These are phyloP conservation scores for Penicillium samsonianum DNA, from an alignment of 495 filamentous ascomycete genomes.

Conservation along the genomic window DNA sequence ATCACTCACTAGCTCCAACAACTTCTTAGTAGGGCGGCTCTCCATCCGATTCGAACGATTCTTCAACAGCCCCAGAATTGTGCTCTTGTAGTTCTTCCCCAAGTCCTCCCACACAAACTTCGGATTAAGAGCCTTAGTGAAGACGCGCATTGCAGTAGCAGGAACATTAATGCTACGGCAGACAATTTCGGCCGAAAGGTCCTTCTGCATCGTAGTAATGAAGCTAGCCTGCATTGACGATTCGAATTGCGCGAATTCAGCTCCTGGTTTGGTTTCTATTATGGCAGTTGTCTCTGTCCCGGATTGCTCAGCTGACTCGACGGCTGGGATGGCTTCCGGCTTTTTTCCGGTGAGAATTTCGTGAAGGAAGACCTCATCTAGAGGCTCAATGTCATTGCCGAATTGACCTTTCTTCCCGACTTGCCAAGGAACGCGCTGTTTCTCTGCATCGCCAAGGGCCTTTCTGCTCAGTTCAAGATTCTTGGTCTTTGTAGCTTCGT, in stretches of 20 bases:
- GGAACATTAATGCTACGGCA: conserved; percentile 21
- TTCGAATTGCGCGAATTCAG: neutral
- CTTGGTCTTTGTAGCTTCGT: neutral
- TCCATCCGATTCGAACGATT: neutral
- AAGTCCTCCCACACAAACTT: conserved; percentile 26
- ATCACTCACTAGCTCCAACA: neutral
- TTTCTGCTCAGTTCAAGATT: neutral
- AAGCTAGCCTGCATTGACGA: neutral
- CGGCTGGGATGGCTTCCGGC: neutral
- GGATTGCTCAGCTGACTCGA: neutral
- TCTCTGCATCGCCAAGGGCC: conserved; percentile 25
- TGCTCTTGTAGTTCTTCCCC: conserved; percentile 19
- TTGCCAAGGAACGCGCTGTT: conserved; percentile 24
- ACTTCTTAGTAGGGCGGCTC: neutral
- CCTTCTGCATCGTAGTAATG: conserved; percentile 1
- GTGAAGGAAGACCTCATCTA: conserved; percentile 24
- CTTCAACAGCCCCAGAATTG: neutral
- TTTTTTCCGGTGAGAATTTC: conserved; percentile 20
- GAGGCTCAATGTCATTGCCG: conserved; percentile 20
- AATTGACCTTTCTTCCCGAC: conserved; percentile 26
- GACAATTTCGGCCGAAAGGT: conserved; percentile 19
- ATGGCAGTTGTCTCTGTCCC: neutral
- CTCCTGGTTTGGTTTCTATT: neutral
- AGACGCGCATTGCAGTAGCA: conserved; percentile 23
- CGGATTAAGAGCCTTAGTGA: conserved; percentile 23